These are phyloP conservation scores for Pleurotus platypus DNA, from an alignment of 768 basidiomycete species.

Conservation along the genomic window DNA sequence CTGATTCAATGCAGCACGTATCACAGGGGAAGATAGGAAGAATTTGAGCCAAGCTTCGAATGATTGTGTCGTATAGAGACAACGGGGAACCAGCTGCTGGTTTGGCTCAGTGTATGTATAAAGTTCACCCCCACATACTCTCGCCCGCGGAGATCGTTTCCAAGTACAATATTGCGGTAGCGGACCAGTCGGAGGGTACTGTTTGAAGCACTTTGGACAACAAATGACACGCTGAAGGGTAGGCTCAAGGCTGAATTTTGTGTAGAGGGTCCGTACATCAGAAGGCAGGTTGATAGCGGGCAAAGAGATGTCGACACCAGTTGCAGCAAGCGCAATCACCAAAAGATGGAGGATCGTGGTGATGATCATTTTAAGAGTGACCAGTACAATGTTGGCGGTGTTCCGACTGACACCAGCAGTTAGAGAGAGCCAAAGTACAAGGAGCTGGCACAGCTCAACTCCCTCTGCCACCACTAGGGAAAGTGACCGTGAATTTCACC, in stretches of 20 bases:
- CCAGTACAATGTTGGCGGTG: conserved; percentile 14
- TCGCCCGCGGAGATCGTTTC: conserved; percentile 14
- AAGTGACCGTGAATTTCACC: not conserved
- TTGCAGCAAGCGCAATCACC: conserved; percentile 6
- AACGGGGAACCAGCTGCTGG: conserved; percentile 14
- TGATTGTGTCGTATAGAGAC: conserved; percentile 20
- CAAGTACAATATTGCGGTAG: conserved; percentile 15
- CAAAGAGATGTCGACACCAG: conserved; percentile 1
- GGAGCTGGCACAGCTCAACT: conserved; percentile 1
- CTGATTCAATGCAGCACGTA: conserved; percentile 15
- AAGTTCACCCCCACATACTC: conserved; percentile 17
- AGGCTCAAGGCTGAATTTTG: conserved; percentile 13
- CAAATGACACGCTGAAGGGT: conserved; percentile 18
- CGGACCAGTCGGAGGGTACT: conserved; percentile 6
- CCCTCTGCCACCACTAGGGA: not conserved
- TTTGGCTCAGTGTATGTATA: conserved; percentile 13
- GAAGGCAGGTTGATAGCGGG: conserved; percentile 12
- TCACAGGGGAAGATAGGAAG: conserved; percentile 18
- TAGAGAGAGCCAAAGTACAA: conserved; percentile 20
- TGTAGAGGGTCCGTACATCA: conserved; percentile 22
- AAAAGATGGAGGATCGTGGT: conserved; percentile 10
- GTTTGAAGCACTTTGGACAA: conserved; percentile 23
- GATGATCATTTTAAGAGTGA: conserved; percentile 18
- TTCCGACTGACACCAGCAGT: conserved; percentile 17
- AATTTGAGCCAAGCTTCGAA: conserved; percentile 24